These are phyloP conservation scores for Leptoxyphium fumago DNA, from an alignment of 2,329 filamentous ascomycete genomes.

Conservation along the genomic window DNA sequence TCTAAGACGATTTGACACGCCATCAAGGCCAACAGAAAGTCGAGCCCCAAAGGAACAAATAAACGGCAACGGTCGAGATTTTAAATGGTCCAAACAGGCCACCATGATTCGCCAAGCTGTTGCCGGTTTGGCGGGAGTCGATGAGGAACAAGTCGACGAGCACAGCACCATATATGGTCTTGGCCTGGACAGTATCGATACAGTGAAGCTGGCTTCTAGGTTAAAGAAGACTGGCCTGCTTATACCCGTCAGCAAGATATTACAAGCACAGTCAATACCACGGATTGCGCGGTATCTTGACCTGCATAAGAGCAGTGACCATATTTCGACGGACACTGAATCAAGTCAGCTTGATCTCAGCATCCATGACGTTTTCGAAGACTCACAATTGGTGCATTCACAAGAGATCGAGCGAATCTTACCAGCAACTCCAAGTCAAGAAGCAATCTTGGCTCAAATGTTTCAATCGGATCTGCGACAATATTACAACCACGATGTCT, in stretches of 20 bases:
- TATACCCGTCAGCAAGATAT: conserved; percentile 60
- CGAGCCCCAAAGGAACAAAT: conserved; percentile 10
- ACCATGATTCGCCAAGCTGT: conserved; percentile 45
- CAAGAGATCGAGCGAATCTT: conserved; percentile 43
- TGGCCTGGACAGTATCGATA: conserved; percentile 83
- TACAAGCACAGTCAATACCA: conserved; percentile 54
- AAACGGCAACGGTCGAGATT: conserved; percentile 15
- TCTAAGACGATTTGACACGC: conserved; percentile 4
- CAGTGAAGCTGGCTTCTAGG: conserved; percentile 66
- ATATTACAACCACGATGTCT: conserved; percentile 77
- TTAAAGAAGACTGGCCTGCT: conserved; percentile 46
- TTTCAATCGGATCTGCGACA: conserved; percentile 53
- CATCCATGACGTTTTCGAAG: background rate
- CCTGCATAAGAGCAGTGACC: background rate
- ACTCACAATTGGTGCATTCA: conserved; percentile 2
- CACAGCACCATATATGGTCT: conserved; percentile 60
- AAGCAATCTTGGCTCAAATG: conserved; percentile 77
- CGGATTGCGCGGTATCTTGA: conserved; percentile 34
- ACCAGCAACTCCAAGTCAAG: conserved; percentile 70
- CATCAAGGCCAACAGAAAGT: conserved; percentile 1
- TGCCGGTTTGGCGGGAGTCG: conserved; percentile 43
- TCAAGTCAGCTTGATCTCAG: conserved; percentile 1
- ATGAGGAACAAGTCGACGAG: conserved; percentile 37
- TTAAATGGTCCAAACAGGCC: conserved; percentile 46
- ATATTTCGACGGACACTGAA: background rate